These are phyloP conservation scores for Lasiosphaeria ovina DNA, from an alignment of 495 filamentous ascomycete genomes.

Conservation along the genomic window DNA sequence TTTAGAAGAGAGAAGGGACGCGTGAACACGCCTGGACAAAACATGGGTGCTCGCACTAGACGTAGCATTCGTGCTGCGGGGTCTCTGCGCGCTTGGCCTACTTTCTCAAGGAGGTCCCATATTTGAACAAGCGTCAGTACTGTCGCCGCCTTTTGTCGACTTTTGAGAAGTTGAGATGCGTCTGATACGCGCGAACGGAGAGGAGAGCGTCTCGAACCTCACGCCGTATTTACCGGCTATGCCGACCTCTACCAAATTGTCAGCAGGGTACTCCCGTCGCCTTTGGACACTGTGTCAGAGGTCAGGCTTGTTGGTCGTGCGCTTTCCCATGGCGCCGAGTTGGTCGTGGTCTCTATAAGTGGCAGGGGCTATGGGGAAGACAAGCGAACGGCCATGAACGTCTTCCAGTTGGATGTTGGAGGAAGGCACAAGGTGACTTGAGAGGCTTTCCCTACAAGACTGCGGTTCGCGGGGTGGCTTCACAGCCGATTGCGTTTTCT, in stretches of 20 bases:
- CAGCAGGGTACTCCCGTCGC: not conserved
- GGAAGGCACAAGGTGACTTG: too few relatives aligned
- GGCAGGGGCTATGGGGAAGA: not conserved
- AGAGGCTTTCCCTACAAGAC: too few relatives aligned
- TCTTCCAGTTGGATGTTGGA: too few relatives aligned
- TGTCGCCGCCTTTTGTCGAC: too few relatives aligned
- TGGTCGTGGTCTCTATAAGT: not conserved
- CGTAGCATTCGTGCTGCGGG: constrained; percentile 84
- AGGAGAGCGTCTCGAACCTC: constrained; percentile 1
- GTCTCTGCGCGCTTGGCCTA: constrained; percentile 98
- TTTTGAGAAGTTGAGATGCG: too few relatives aligned
- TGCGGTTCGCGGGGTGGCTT: too few relatives aligned
- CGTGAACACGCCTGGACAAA: not conserved
- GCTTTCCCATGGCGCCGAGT: constrained; percentile 14
- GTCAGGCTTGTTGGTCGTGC: constrained; percentile 14
- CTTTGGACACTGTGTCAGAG: not conserved
- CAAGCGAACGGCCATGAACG: not conserved
- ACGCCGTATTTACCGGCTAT: constrained; percentile 21
- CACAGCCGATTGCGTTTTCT: too few relatives aligned
- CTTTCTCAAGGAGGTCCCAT: constrained; percentile 96
- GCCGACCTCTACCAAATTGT: constrained; percentile 20
- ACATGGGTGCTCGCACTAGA: constrained; percentile 36
- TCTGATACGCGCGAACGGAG: too few relatives aligned
- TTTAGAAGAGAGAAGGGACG: too few relatives aligned
- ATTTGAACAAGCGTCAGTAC: constrained; percentile 46